phyloP scores from a whole-genome alignment of 2,329 filamentous ascomycete species.

The Fusarium hostae region DNA sequence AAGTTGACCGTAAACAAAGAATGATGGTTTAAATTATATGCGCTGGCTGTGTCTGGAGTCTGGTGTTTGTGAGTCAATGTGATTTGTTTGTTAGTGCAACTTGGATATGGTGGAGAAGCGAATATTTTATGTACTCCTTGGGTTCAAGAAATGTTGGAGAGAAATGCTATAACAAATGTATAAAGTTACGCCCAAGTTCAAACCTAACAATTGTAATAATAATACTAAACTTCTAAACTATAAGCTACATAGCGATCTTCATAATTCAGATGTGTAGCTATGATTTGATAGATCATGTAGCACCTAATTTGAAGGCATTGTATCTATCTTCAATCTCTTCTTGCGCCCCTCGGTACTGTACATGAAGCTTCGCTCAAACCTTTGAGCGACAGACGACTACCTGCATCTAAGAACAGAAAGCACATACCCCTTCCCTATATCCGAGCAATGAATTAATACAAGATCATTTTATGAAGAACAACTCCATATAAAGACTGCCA shows the following conservation, averaged over 20 bases:
- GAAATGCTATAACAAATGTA: background rate
- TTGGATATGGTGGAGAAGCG: conserved; percentile 21
- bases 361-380: background rate
- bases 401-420: background rate
- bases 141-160: background rate
- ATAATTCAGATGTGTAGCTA: too few relatives aligned
- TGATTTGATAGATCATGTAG: background rate
- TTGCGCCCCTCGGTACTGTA: too few relatives aligned
- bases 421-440: background rate
- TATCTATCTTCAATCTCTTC: background rate
- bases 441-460: background rate
- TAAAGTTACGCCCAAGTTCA: background rate
- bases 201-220: background rate
- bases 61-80: conserved; percentile 32
- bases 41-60: conserved; percentile 20
- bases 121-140: background rate
- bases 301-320: background rate
- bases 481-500: background rate
- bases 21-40: background rate
- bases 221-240: background rate
- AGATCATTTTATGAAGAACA: too few relatives aligned
- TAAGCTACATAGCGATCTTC: background rate
- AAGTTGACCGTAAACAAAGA: conserved; percentile 1
- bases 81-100: conserved; percentile 45
- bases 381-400: background rate